Percentiles rank a stretch among this genome's conserved stretches.
These are phyloP conservation scores for Mrakiaceae sp. DNA, from an alignment of 1,284 basidiomycete genomes.

Conservation along the genomic window DNA sequence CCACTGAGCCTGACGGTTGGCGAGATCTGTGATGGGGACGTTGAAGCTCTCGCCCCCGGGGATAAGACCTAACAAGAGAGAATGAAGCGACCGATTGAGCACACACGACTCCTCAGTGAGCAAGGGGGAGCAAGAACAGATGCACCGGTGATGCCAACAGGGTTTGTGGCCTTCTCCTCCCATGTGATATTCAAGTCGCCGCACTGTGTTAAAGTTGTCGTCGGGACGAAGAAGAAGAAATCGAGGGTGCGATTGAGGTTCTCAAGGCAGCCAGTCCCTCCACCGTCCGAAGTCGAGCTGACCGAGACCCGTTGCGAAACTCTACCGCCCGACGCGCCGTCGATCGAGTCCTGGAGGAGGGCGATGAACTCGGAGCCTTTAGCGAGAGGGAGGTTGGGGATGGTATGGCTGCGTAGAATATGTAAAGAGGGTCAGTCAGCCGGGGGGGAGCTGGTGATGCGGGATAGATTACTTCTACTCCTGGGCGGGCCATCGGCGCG, in stretches of 20 bases:
- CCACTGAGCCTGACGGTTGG: background rate
- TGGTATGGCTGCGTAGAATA: slow-evolving; percentile 4
- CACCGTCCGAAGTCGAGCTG: background rate
- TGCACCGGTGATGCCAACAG: slow-evolving; percentile 8
- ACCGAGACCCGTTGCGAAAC: slow-evolving; percentile 10
- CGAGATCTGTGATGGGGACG: slow-evolving; percentile 11
- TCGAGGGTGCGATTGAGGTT: slow-evolving; percentile 11
- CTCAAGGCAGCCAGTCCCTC: slow-evolving; percentile 5
- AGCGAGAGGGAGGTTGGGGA: slow-evolving; percentile 2
- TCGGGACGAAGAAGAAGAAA: slow-evolving; percentile 6
- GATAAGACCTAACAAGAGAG: slow-evolving; percentile 7
- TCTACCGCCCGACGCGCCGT: slow-evolving; percentile 5
- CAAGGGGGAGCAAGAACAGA: background rate
- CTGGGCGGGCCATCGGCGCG: background rate
- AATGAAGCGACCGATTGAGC: background rate
- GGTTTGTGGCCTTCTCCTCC: background rate
- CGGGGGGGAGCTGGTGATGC: background rate
- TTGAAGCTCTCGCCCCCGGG: slow-evolving; percentile 12
- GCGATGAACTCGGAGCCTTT: slow-evolving; percentile 11
- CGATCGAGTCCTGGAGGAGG: slow-evolving; percentile 10
- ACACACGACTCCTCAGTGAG: background rate
- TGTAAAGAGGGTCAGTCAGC: background rate
- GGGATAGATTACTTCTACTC: background rate
- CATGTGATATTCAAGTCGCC: background rate
- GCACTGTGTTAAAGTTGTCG: background rate